These are phyloP conservation scores for Colletotrichum sp. DNA, from an alignment of 2,329 filamentous ascomycete species.

Conservation along the genomic window DNA sequence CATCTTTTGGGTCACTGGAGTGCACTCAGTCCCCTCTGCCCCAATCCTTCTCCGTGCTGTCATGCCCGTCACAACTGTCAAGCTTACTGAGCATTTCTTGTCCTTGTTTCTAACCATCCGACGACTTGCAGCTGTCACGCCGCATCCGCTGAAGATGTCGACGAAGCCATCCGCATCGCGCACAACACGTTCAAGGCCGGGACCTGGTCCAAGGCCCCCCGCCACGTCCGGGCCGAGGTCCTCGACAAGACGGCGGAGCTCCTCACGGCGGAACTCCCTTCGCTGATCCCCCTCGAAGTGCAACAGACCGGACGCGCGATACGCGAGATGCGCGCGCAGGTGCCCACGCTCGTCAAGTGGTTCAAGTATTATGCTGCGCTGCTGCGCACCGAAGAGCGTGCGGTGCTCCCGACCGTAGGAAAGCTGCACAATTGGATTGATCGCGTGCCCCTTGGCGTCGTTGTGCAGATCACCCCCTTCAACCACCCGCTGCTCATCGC, in stretches of 20 bases:
- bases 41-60: background rate
- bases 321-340: slow-evolving; percentile 74
- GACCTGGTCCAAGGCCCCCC: slow-evolving; percentile 61
- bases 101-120: background rate
- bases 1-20: background rate
- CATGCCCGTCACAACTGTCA: background rate
- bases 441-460: slow-evolving; percentile 62
- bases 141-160: slow-evolving; percentile 50
- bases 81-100: background rate
- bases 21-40: background rate
- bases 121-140: slow-evolving; percentile 46
- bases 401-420: slow-evolving; percentile 68
- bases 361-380: slow-evolving; percentile 74
- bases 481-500: slow-evolving; percentile 65
- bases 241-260: slow-evolving; percentile 64
- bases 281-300: slow-evolving; percentile 68
- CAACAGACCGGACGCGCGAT: slow-evolving; percentile 71
- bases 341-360: slow-evolving; percentile 70
- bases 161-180: slow-evolving; percentile 43
- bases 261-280: slow-evolving; percentile 55
- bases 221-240: slow-evolving; percentile 64
- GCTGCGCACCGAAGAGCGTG: slow-evolving; percentile 69
- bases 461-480: slow-evolving; percentile 62
- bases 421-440: slow-evolving; percentile 63
- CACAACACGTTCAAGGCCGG: slow-evolving; percentile 54